Conservation (phyloP, 805 yeast species). For the Candida coquimbonensis region DNA sequence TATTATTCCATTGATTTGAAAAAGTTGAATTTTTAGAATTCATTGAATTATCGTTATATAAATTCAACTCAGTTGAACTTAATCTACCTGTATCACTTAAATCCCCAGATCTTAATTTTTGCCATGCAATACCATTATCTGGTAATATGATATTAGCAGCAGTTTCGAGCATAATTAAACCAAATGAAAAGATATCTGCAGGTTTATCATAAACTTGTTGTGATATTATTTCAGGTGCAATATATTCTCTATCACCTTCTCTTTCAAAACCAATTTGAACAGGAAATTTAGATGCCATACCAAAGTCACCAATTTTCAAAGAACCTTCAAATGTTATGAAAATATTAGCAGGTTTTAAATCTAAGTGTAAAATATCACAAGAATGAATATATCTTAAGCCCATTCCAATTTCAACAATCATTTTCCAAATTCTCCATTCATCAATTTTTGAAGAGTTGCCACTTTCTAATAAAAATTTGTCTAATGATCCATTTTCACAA, state of each 20-base stretch:
- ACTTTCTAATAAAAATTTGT: constrained; percentile 69
- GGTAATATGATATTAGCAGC: constrained; percentile 95
- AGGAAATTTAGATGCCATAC: constrained; percentile 83
- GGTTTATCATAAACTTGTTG: constrained; percentile 79
- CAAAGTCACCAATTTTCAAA: constrained; percentile 93
- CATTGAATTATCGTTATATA: constrained; percentile 17
- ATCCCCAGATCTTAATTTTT: constrained; percentile 90
- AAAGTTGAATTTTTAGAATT: constrained; percentile 19
- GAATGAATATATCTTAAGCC: constrained; percentile 81
- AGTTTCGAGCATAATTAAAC: constrained; percentile 86
- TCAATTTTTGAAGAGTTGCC: constrained; percentile 74
- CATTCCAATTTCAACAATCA: constrained; percentile 70
- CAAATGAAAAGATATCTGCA: constrained; percentile 93
- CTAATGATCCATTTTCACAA: constrained; percentile 91
- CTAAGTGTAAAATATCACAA: constrained; percentile 74
- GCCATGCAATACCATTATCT: constrained; percentile 96
- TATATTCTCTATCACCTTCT: constrained; percentile 96
- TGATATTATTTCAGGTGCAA: constrained; percentile 92
- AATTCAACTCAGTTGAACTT: constrained; percentile 59
- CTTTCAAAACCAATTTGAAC: constrained; percentile 65
- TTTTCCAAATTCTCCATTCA: constrained; percentile 98
- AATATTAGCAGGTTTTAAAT: constrained; percentile 91
- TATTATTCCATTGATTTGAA: constrained; percentile 19
- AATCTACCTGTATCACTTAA: constrained; percentile 89
- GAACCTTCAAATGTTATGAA: constrained; percentile 92